A percentile compares a stretch with the other conserved stretches of the same genome.
These are phyloP conservation scores for Starmerella floricola DNA, from an alignment of 805 yeast genomes.

Conservation along the genomic window DNA sequence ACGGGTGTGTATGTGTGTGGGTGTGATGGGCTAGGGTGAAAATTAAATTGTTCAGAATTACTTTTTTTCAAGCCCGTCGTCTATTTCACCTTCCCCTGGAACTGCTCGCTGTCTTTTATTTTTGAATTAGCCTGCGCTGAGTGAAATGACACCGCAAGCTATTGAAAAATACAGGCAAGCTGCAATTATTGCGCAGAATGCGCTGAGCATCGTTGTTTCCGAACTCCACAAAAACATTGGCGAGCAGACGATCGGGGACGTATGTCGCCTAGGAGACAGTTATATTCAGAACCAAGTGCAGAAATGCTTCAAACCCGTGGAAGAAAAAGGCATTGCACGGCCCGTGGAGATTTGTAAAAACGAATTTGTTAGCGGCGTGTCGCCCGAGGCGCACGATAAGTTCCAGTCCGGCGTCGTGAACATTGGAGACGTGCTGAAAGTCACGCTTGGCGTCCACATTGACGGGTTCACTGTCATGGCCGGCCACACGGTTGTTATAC, in stretches of 20 bases:
- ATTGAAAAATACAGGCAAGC: slow-evolving; percentile 78
- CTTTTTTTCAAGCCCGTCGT: neutral
- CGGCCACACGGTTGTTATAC: slow-evolving; percentile 73
- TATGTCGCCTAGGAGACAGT: slow-evolving; percentile 74
- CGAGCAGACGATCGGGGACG: slow-evolving; percentile 38
- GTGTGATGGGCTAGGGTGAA: too few relatives aligned
- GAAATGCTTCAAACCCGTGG: slow-evolving; percentile 39
- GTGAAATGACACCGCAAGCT: slow-evolving; percentile 10
- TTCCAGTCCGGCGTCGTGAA: slow-evolving; percentile 37
- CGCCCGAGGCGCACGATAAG: slow-evolving; percentile 51
- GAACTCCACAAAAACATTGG: slow-evolving; percentile 69
- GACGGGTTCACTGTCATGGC: slow-evolving; percentile 88
- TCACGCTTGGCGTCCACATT: slow-evolving; percentile 78
- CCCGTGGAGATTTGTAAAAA: slow-evolving; percentile 86
- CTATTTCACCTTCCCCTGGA: neutral
- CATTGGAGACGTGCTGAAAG: slow-evolving; percentile 77
- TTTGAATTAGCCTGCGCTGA: neutral
- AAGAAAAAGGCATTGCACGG: slow-evolving; percentile 80
- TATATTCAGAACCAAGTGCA: slow-evolving; percentile 50
- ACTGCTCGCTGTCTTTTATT: neutral
- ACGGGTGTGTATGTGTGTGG: too few relatives aligned
- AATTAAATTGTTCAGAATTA: neutral
- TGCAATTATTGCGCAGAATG: slow-evolving; percentile 79
- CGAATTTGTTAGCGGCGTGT: slow-evolving; percentile 62
- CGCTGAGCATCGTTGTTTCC: slow-evolving; percentile 50